Evolutionary conservation across 1,284 basidiomycete species (phyloP), one percentile per base, ranked within the genome.

Genomic region (Sporisorium sorghi): DNA sequence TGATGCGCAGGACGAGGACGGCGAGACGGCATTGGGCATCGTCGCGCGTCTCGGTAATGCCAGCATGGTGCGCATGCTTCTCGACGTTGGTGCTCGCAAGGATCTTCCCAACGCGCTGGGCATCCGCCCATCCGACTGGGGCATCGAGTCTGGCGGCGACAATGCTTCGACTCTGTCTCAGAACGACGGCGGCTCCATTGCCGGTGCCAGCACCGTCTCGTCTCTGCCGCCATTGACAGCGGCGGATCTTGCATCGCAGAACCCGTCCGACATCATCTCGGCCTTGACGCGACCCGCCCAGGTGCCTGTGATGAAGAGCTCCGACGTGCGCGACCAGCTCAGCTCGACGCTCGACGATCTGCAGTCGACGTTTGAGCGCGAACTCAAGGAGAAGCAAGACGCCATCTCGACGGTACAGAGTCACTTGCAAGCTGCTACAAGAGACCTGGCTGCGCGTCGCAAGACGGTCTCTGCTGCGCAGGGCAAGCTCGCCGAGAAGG

Each of bases 21-120:
- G 97, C 0, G 97, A 99, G 83, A 98, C 97, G 0, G 93, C 94
- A 5, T 85, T 99, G 74, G 97, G 96, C 85, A 93, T 97, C 74
- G 93, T 95, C 14, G 95, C 97, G 0, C 87, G 97, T 53, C 91
- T 98, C 0, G 97, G 97, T 3, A 97, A 95, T 85, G 89, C 91
- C 66, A 90, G 91, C 73, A 86, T 99, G 71, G 93, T 98, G 19
- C 88, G 91, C 77, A 91, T 93, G 24, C 86, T 99, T 66, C 83
- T 99, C 65, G 95, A 98, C 79, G 93, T 94, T 8, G 94, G 94
- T 9, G 97, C 96, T 2, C 95, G 97, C 85, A 91, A 92, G 79
- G 89, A 90, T 77, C 87, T 94, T 63, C 89, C 92, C n/a, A 99
- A 99, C 86, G 96, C 96, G 83, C 87, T 99, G 28, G 96, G 96